phyloP scores from a whole-genome alignment of 2,329 filamentous ascomycete genomes.

The Huntiella bhutanensis region DNA sequence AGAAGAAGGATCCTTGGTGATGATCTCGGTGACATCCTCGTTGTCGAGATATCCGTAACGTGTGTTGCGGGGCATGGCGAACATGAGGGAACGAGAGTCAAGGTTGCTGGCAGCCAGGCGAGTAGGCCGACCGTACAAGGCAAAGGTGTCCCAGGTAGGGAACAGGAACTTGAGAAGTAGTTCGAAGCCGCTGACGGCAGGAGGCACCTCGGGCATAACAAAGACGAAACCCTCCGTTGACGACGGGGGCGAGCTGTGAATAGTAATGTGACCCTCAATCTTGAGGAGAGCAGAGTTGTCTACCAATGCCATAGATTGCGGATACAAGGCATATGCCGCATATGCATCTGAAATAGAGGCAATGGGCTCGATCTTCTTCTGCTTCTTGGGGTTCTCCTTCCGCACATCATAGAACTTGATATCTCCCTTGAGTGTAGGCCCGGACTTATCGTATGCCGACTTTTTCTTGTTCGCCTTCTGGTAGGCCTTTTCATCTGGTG shows the following conservation, averaged over 20 bases:
- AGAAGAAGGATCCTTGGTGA: constrained; percentile 54
- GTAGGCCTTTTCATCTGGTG: constrained; percentile 83
- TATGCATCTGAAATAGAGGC: constrained; percentile 82
- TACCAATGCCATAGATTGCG: constrained; percentile 80
- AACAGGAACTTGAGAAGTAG: constrained; percentile 88
- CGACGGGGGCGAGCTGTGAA: constrained; percentile 61
- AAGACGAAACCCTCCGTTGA: constrained; percentile 89
- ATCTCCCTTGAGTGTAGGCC: constrained; percentile 57
- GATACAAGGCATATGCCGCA: constrained; percentile 88
- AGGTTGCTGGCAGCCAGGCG: constrained; percentile 73
- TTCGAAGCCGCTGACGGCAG: constrained; percentile 86
- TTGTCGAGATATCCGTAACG: constrained; percentile 84
- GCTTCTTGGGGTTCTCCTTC: constrained; percentile 61
- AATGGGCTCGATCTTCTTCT: constrained; percentile 77
- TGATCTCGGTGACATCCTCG: constrained; percentile 62
- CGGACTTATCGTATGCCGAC: constrained; percentile 60
- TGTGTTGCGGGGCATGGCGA: constrained; percentile 80
- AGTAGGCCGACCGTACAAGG: constrained; percentile 73
- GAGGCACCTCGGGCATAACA: constrained; percentile 85
- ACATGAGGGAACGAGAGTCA: constrained; percentile 85
- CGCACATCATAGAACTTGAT: constrained; percentile 88
- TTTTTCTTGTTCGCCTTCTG: constrained; percentile 68
- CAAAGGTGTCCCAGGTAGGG: constrained; percentile 84
- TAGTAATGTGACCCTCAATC: constrained; percentile 75
- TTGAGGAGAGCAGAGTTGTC: constrained; percentile 90